Conservation (phyloP, 2,329 filamentous ascomycete genomes). For the Fusarium aywerte region DNA sequence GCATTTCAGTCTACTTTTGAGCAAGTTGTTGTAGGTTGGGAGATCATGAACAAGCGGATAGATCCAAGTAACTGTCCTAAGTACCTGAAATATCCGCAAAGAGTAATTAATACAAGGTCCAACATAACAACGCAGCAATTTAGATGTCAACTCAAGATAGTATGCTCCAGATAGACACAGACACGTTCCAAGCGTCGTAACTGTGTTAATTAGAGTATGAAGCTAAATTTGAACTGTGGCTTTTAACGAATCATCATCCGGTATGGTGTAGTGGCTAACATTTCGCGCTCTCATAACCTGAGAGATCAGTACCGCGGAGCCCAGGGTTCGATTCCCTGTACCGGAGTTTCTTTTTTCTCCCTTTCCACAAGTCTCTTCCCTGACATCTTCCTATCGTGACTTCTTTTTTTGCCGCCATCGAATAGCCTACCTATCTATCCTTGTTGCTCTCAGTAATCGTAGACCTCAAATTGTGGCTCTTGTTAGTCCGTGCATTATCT, state of each 20-base stretch:
- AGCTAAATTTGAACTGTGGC: accelerated
- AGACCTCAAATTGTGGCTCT: background rate
- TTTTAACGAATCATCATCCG: slow-evolving; percentile 31
- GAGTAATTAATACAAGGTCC: background rate
- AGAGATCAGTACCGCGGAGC: slow-evolving; percentile 39
- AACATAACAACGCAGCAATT: background rate
- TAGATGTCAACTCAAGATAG: background rate
- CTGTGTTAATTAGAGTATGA: too few relatives aligned
- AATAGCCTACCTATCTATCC: too few relatives aligned
- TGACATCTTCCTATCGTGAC: too few relatives aligned
- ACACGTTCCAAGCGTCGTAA: too few relatives aligned
- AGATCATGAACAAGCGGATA: background rate
- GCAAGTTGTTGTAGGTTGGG: background rate
- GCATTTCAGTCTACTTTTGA: background rate
- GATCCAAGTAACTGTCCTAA: background rate
- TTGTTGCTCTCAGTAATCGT: background rate
- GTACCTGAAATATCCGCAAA: background rate
- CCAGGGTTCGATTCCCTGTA: slow-evolving; percentile 47
- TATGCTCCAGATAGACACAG: too few relatives aligned
- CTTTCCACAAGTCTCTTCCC: too few relatives aligned
- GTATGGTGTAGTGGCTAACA: slow-evolving; percentile 52
- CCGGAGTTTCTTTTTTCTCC: slow-evolving; percentile 29
- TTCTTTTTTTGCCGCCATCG: background rate
- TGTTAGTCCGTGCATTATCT: background rate
- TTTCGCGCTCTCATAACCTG: slow-evolving; percentile 48